Percentiles rank a stretch among this genome's conserved stretches.
Evolutionary conservation across 1,139 yeast genomes (phyloP).

Genomic region (Geotrichum fermentans): DNA sequence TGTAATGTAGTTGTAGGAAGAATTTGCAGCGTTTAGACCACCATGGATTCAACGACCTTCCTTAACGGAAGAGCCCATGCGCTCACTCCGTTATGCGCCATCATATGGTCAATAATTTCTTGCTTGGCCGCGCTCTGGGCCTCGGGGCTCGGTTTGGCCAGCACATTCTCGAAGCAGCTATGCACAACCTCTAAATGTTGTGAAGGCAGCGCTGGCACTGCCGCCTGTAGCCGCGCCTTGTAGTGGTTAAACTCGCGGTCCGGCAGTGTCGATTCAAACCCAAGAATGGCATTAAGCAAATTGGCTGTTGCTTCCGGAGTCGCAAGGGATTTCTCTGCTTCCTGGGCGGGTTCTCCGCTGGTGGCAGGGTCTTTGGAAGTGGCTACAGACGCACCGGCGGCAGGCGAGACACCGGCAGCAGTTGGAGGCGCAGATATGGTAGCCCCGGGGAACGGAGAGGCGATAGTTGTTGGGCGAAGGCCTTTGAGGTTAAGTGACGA

Average conservation of each 20-base stretch:
- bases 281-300: conserved; percentile 21
- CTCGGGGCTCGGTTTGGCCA: not conserved
- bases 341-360: not conserved
- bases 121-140: conserved; percentile 28
- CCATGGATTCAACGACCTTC: conserved; percentile 42
- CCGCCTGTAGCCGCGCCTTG: conserved; percentile 34
- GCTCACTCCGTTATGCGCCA: conserved; percentile 49
- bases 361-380: conserved; percentile 9
- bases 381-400: conserved; percentile 3
- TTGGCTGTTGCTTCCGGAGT: conserved; percentile 6
- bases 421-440: conserved; percentile 1
- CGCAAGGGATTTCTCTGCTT: not conserved
- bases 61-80: conserved; percentile 55
- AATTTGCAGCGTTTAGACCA: not conserved
- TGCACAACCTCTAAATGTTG: conserved; percentile 29
- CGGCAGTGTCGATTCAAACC: conserved; percentile 31
- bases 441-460: not conserved
- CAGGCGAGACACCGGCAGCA: conserved; percentile 11
- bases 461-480: not conserved
- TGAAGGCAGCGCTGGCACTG: conserved; percentile 26
- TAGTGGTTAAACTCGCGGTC: conserved; percentile 41
- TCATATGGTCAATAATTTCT: conserved; percentile 45
- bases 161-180: conserved; percentile 18
- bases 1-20: not conserved
- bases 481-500: not conserved